These are phyloP conservation scores for Clarireedia hainanense DNA, from an alignment of 2,329 filamentous ascomycete genomes.

Conservation along the genomic window DNA sequence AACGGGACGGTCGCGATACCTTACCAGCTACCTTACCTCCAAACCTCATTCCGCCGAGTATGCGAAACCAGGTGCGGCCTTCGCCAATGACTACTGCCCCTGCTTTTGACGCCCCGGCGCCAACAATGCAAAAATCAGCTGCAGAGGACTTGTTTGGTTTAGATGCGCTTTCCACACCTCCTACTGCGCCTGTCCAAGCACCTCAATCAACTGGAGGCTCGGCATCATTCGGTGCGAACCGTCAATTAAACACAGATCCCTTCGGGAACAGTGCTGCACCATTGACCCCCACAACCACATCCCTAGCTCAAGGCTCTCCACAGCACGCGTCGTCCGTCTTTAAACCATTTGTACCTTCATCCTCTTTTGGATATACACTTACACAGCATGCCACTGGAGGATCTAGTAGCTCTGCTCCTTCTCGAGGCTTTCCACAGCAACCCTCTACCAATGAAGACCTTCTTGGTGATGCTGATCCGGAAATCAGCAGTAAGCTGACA, in stretches of 20 bases:
- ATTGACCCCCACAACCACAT: conserved; percentile 23
- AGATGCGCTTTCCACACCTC: conserved; percentile 56
- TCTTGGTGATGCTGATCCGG: conserved; percentile 82
- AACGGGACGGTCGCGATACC: conserved; percentile 49
- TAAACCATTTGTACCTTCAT: conserved; percentile 88
- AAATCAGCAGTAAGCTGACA: conserved; percentile 79
- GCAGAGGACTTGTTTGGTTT: conserved; percentile 91
- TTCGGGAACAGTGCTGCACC: conserved; percentile 32
- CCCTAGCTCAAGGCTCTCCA: conserved; percentile 21
- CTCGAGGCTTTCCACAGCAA: conserved; percentile 34
- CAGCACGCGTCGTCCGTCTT: conserved; percentile 42
- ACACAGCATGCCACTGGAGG: conserved; percentile 66
- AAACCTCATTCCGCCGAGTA: conserved; percentile 76
- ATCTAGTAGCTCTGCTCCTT: conserved; percentile 32
- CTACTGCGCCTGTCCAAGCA: conserved; percentile 44
- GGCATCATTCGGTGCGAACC: conserved; percentile 43
- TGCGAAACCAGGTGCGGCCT: conserved; percentile 58
- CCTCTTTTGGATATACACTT: conserved; percentile 80
- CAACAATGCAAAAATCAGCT: conserved; percentile 62
- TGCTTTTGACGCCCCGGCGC: conserved; percentile 35
- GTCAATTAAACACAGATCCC: conserved; percentile 29
- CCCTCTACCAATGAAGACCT: conserved; percentile 66
- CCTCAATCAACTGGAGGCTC: conserved; percentile 70
- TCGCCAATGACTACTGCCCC: conserved; percentile 35
- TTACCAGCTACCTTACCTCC: conserved; percentile 72